Evolutionary conservation across 129 eudicot species (phyloP).

Genomic region (Artemisia annua): DNA sequence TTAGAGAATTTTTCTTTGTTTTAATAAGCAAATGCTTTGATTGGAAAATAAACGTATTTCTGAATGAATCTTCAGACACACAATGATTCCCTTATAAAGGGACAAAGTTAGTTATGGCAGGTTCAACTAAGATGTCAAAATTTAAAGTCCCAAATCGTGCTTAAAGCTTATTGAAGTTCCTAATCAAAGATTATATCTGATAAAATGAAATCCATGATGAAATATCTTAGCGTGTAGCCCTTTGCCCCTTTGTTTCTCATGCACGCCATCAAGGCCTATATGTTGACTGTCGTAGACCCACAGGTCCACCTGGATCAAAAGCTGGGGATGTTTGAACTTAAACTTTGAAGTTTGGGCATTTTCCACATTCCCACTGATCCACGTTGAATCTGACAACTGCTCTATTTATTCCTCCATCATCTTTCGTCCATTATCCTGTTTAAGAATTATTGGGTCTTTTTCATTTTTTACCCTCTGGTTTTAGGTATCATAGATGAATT

Average conservation of each 20-base stretch:
- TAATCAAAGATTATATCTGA: background rate
- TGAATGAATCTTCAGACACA: background rate
- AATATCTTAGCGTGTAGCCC: no score
- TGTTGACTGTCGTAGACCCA: background rate
- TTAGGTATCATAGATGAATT: conserved; percentile 4
- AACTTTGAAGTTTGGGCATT: background rate
- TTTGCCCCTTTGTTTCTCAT: background rate
- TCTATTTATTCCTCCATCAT: conserved; percentile 3
- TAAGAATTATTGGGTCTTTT: no score
- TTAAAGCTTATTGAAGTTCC: background rate
- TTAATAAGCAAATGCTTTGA: background rate
- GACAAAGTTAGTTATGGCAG: conserved; percentile 1
- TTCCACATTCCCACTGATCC: background rate
- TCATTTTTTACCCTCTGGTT: no score
- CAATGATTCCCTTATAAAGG: background rate
- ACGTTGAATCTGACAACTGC: background rate
- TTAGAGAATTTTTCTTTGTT: no score
- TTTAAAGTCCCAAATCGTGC: background rate
- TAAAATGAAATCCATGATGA: background rate
- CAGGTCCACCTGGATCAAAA: background rate
- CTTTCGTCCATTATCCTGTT: background rate
- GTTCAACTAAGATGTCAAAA: background rate
- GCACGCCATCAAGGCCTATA: background rate
- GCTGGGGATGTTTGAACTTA: background rate
- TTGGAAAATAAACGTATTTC: background rate